phyloP scores from a whole-genome alignment of 345 rosid genomes.

The Sonneratia caseolaris region DNA sequence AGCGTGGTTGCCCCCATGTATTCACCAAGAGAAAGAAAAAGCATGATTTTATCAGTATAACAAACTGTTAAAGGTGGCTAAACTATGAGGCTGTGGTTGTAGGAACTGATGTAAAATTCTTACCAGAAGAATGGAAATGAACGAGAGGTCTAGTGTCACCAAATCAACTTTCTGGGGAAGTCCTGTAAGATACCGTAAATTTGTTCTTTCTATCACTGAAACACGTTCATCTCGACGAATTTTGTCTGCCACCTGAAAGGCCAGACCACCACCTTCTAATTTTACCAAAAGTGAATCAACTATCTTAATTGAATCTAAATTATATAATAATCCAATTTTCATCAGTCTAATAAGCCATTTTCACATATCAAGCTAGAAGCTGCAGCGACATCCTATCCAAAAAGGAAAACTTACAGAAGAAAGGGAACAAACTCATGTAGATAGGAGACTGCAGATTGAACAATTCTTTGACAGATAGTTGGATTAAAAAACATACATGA shows the following conservation, averaged over 20 bases:
- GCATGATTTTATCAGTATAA: neutral
- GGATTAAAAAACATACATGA: neutral
- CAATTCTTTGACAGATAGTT: neutral
- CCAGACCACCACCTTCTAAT: neutral
- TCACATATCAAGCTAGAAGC: neutral
- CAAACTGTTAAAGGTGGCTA: neutral
- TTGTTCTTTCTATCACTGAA: conserved; percentile 67
- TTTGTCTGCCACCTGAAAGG: conserved; percentile 77
- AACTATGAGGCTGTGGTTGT: neutral
- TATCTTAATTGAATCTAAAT: neutral
- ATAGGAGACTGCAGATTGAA: neutral
- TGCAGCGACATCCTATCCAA: neutral
- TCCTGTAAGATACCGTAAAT: conserved; percentile 72
- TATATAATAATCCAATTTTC: neutral
- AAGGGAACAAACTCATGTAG: neutral
- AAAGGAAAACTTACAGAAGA: neutral
- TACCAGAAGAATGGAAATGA: conserved; percentile 86
- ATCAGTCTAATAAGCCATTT: neutral
- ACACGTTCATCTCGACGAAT: conserved; percentile 70
- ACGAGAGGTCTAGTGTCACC: conserved; percentile 92
- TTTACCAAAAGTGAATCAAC: neutral
- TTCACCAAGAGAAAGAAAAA: neutral
- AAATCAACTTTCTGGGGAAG: conserved; percentile 84
- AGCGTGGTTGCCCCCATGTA: no score
- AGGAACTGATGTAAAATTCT: conserved; percentile 7